These are phyloP conservation scores for Ampelocalamus luodianensis DNA, from an alignment of 176 grass and related monocot species.

Conservation along the genomic window DNA sequence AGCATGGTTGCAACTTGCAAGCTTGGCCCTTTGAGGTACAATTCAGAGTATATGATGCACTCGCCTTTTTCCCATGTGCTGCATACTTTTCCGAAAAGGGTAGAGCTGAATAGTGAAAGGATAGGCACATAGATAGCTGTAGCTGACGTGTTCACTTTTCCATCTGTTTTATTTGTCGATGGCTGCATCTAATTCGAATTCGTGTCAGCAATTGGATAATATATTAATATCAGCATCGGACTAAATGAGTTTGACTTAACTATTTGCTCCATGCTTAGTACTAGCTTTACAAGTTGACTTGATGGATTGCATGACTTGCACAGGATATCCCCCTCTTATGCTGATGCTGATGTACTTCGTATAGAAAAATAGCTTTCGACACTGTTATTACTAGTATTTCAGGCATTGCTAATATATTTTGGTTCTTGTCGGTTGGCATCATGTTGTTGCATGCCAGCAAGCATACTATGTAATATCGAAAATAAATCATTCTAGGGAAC, in stretches of 20 bases:
- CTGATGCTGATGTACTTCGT: background rate
- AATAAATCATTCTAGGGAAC: background rate
- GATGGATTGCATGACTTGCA: constrained; percentile 14
- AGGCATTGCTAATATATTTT: background rate
- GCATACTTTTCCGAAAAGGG: constrained; percentile 12
- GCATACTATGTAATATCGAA: background rate
- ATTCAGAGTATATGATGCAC: background rate
- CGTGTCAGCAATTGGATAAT: background rate
- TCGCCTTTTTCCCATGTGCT: background rate
- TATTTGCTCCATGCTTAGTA: background rate
- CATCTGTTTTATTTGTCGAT: background rate
- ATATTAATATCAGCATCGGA: background rate
- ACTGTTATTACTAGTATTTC: background rate
- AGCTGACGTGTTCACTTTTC: background rate
- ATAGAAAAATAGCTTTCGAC: background rate
- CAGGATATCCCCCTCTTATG: constrained; percentile 1
- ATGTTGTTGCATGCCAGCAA: background rate
- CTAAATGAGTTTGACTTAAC: background rate
- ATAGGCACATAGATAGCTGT: constrained; percentile 8
- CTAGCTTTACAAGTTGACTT: constrained; percentile 16
- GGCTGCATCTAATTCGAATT: background rate
- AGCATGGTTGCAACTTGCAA: constrained; percentile 4
- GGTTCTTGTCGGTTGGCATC: background rate
- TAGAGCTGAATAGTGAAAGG: background rate
- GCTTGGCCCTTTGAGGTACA: background rate